Percentiles rank a stretch among this genome's conserved stretches.
phyloP scores from a whole-genome alignment of 177 flowering plant genomes.

The Vitis hybrid region DNA sequence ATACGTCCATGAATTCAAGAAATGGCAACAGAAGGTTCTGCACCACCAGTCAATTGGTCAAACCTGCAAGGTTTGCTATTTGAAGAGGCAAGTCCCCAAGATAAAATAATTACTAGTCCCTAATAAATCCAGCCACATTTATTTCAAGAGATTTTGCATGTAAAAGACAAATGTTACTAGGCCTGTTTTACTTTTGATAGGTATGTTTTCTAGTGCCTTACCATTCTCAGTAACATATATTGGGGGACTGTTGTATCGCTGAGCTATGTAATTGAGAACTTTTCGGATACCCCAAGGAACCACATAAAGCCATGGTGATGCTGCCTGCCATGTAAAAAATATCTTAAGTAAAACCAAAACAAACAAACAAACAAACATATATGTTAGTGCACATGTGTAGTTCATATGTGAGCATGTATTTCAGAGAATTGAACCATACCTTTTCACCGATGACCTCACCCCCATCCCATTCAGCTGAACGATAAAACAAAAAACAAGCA shows the following conservation, averaged over 20 bases:
- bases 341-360: conserved; percentile 7
- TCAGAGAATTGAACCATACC: conserved; percentile 41
- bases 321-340: conserved; percentile 57
- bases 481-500: conserved; percentile 8
- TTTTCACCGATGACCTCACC: conserved; percentile 71
- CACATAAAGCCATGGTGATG: conserved; percentile 87
- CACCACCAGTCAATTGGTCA: too few species aligned
- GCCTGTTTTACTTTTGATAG: too few species aligned
- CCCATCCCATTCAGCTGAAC: conserved; percentile 61
- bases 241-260: conserved; percentile 58
- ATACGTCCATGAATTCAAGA: too few species aligned
- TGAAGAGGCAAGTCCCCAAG: too few species aligned
- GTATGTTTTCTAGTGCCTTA: conserved; percentile 4
- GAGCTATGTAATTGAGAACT: conserved; percentile 59
- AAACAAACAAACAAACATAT: background rate
- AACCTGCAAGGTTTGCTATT: too few species aligned
- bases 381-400: background rate
- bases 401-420: conserved; percentile 10
- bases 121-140: too few species aligned
- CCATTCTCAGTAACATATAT: conserved; percentile 56
- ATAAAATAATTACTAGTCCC: too few species aligned
- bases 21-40: too few species aligned
- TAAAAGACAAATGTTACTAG: too few species aligned
- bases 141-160: too few species aligned
- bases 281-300: conserved; percentile 93